A percentile compares a stretch with the other conserved stretches of the same genome.
These are phyloP conservation scores for Cyberlindnera maritima DNA, from an alignment of 805 yeast genomes.

Conservation along the genomic window DNA sequence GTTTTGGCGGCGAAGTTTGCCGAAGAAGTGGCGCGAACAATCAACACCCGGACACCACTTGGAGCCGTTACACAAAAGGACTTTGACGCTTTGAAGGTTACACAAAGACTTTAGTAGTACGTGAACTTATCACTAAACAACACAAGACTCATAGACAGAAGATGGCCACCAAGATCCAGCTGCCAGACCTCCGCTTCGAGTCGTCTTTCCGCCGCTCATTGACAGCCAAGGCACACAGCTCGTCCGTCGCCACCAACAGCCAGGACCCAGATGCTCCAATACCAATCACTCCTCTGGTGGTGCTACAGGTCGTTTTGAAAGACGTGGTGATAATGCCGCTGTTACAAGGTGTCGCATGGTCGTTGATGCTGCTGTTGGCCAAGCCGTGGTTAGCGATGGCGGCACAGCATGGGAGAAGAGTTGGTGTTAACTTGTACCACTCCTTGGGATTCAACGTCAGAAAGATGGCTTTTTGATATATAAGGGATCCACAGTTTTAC, in stretches of 20 bases:
- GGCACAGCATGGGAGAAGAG: conserved; percentile 26
- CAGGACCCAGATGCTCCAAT: conserved; percentile 3
- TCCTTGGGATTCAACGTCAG: conserved; percentile 13
- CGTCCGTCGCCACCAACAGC: neutral
- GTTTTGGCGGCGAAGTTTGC: neutral
- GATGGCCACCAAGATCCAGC: conserved; percentile 19
- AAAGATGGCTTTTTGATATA: neutral
- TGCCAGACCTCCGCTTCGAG: conserved; percentile 69
- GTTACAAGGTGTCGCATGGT: conserved; percentile 48
- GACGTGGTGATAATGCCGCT: conserved; percentile 55
- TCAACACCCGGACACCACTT: conserved; percentile 1
- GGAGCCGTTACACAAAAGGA: too few relatives aligned
- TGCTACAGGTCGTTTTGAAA: conserved; percentile 45
- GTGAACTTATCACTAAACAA: too few relatives aligned
- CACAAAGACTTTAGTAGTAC: too few relatives aligned
- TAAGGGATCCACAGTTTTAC: neutral
- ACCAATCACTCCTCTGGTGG: conserved; percentile 39
- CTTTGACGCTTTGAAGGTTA: too few relatives aligned
- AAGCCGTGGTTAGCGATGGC: conserved; percentile 34
- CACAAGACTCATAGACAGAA: too few relatives aligned
- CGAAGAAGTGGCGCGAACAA: too few relatives aligned
- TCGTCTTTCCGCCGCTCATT: conserved; percentile 50
- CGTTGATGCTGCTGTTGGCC: conserved; percentile 37
- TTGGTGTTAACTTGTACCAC: conserved; percentile 21
- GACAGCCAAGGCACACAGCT: conserved; percentile 4